These are phyloP conservation scores for Liquidambar formosana DNA, from an alignment of 164 flowering plant species.

Conservation along the genomic window DNA sequence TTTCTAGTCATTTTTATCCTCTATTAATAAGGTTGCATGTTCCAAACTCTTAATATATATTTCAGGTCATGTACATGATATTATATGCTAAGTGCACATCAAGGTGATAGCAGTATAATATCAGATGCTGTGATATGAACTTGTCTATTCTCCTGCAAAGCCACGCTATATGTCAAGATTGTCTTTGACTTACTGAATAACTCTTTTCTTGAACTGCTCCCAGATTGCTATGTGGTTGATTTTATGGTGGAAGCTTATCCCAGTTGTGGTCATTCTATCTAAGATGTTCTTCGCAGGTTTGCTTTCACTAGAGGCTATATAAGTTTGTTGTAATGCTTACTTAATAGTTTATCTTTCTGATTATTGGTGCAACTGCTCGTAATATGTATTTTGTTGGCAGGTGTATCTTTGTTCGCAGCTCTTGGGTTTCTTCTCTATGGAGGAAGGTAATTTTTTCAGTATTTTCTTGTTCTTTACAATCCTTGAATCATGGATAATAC, in stretches of 20 bases:
- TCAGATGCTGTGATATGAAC: background rate
- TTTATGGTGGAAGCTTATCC: slow-evolving; percentile 84
- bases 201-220: slow-evolving; percentile 14
- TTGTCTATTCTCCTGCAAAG: background rate
- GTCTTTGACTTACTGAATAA: background rate
- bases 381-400: slow-evolving; percentile 38
- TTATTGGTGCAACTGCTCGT: slow-evolving; percentile 4
- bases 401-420: slow-evolving; percentile 90
- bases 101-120: background rate
- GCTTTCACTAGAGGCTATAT: background rate
- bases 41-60: too few species aligned
- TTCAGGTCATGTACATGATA: too few species aligned
- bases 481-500: background rate
- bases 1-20: too few species aligned
- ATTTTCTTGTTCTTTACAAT: background rate
- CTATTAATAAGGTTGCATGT: too few species aligned
- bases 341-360: background rate
- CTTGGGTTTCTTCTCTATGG: slow-evolving; percentile 94
- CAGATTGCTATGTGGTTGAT: slow-evolving; percentile 91
- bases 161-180: background rate
- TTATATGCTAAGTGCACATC: too few species aligned
- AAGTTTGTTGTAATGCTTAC: background rate
- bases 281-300: slow-evolving; percentile 91
- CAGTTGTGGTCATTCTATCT: slow-evolving; percentile 49
- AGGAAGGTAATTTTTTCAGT: slow-evolving; percentile 62